phyloP scores from a whole-genome alignment of 805 yeast genomes.

The Saturnispora saitoi region DNA sequence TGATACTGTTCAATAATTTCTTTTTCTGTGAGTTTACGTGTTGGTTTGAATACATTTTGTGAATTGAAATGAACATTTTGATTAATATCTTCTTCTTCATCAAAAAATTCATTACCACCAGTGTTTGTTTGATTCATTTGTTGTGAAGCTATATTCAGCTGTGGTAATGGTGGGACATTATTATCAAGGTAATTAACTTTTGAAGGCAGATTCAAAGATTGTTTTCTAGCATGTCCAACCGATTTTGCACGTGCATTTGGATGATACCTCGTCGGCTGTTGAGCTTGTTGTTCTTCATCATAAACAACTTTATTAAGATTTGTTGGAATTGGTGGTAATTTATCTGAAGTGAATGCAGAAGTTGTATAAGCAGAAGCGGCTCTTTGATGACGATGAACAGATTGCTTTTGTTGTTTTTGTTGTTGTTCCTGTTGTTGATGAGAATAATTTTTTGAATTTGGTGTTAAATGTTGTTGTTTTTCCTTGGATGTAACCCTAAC shows the following conservation, averaged over 20 bases:
- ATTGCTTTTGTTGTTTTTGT: constrained; percentile 4
- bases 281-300: constrained; percentile 14
- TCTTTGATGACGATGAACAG: constrained; percentile 28
- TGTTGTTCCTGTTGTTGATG: too few relatives aligned
- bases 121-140: constrained; percentile 24
- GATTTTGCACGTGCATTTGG: constrained; percentile 87
- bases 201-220: constrained; percentile 35
- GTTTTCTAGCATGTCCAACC: constrained; percentile 69
- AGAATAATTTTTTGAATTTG: constrained; percentile 17
- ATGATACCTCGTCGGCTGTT: constrained; percentile 33
- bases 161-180: constrained; percentile 39
- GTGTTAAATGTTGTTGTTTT: constrained; percentile 30
- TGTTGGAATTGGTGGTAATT: constrained; percentile 7
- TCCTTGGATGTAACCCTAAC: constrained; percentile 54
- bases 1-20: constrained; percentile 37
- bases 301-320: neutral
- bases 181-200: constrained; percentile 14
- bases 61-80: constrained; percentile 22
- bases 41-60: constrained; percentile 17
- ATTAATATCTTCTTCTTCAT: constrained; percentile 33
- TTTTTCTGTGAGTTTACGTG: constrained; percentile 33
- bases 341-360: constrained; percentile 21
- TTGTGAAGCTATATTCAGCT: constrained; percentile 5
- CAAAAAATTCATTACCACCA: constrained; percentile 54
- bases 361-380: constrained; percentile 32